These are phyloP conservation scores for Fomitopsis pulvina DNA, from an alignment of 768 basidiomycete genomes.

Conservation along the genomic window DNA sequence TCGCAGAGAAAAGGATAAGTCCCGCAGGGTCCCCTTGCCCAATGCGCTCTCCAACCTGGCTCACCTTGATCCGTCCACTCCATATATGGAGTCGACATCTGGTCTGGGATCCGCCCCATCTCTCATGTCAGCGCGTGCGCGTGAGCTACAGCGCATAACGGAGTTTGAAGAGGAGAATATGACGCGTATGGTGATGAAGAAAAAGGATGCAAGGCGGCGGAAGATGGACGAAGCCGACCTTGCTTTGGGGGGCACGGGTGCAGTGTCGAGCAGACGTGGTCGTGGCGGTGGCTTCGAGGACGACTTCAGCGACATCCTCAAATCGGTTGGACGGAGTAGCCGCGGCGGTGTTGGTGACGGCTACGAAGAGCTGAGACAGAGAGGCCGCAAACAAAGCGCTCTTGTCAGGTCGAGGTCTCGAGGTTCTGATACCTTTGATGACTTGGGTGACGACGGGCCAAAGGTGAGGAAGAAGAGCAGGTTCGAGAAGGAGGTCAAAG, in stretches of 20 bases:
- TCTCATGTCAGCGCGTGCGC: slow-evolving; percentile 61
- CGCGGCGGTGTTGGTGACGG: slow-evolving; percentile 51
- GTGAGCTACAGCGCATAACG: slow-evolving; percentile 71
- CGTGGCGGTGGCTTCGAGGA: slow-evolving; percentile 73
- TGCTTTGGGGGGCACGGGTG: slow-evolving; percentile 68
- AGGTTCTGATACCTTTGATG: slow-evolving; percentile 23
- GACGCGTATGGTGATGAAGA: slow-evolving; percentile 84
- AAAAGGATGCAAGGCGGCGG: slow-evolving; percentile 72
- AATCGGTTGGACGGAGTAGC: slow-evolving; percentile 43
- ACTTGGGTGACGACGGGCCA: slow-evolving; percentile 24
- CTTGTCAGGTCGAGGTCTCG: slow-evolving; percentile 51
- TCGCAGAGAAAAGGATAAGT: slow-evolving; percentile 33
- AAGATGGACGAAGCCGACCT: slow-evolving; percentile 80
- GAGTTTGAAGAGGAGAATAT: slow-evolving; percentile 96
- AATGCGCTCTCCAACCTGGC: slow-evolving; percentile 51
- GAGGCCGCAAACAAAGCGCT: slow-evolving; percentile 55
- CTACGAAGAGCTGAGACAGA: slow-evolving; percentile 73
- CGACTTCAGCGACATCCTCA: slow-evolving; percentile 79
- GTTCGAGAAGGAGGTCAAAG: slow-evolving; percentile 38
- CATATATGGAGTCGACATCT: slow-evolving; percentile 64
- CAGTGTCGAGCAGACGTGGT: slow-evolving; percentile 39
- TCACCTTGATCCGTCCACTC: slow-evolving; percentile 49
- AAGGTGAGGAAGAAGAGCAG: slow-evolving; percentile 32
- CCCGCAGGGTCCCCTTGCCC: slow-evolving; percentile 51
- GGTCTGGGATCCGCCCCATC: slow-evolving; percentile 62